A percentile compares a stretch with the other conserved stretches of the same genome.
These are phyloP conservation scores for Mucor circinelloides DNA, from an alignment of 371 early-diverging fungal species.

Conservation along the genomic window DNA sequence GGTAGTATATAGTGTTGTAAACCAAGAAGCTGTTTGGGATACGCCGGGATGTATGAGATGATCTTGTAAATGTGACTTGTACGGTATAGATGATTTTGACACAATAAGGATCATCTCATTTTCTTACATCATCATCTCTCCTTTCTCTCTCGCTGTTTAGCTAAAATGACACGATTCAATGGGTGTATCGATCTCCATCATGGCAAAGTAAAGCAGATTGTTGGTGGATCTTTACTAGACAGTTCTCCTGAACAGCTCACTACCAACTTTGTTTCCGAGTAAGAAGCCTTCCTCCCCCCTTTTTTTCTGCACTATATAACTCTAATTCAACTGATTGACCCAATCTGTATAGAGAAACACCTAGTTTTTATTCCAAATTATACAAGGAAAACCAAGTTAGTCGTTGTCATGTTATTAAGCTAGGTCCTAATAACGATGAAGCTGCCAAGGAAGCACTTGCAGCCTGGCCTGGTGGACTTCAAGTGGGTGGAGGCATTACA, in stretches of 20 bases:
- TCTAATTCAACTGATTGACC: background rate
- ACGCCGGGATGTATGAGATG: background rate
- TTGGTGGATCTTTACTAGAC: constrained; percentile 89
- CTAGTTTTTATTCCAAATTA: constrained; percentile 79
- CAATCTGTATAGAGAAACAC: constrained; percentile 59
- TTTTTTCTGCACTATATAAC: background rate
- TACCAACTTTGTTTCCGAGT: constrained; percentile 93
- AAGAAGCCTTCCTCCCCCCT: no score
- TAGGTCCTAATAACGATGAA: constrained; percentile 87
- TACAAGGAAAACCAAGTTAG: constrained; percentile 72
- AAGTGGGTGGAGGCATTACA: constrained; percentile 95
- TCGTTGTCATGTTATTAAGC: constrained; percentile 95
- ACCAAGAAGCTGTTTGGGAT: background rate
- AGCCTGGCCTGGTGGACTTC: constrained; percentile 87
- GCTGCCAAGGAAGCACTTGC: constrained; percentile 84
- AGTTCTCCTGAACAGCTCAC: constrained; percentile 62
- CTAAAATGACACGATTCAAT: constrained; percentile 71
- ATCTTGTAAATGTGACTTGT: background rate
- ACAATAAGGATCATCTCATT: background rate
- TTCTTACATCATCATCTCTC: background rate
- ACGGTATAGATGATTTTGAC: background rate
- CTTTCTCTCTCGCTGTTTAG: background rate
- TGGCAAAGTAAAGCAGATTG: constrained; percentile 98
- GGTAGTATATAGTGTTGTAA: no score
- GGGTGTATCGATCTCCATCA: constrained; percentile 97